phyloP scores from a whole-genome alignment of 2,329 filamentous ascomycete genomes.

The Trichophyton simii region DNA sequence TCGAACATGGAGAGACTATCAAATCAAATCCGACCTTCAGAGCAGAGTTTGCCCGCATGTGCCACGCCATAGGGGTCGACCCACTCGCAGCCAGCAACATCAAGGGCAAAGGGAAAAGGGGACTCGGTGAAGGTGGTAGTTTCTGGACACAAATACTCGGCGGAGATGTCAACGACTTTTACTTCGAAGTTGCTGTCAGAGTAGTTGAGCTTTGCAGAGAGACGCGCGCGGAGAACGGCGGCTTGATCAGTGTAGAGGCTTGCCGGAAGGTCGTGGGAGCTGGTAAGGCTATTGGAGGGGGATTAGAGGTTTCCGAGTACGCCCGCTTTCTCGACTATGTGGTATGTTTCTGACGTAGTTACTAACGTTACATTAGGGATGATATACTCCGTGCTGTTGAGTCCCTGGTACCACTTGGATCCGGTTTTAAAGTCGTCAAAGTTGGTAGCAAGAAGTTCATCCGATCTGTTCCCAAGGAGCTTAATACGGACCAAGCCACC shows the following conservation, averaged over 20 bases:
- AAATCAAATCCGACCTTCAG: slow-evolving; percentile 90
- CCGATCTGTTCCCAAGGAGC: slow-evolving; percentile 81
- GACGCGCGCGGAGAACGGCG: slow-evolving; percentile 82
- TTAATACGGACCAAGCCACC: slow-evolving; percentile 85
- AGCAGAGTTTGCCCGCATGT: slow-evolving; percentile 97
- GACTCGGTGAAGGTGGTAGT: slow-evolving; percentile 44
- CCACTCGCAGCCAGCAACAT: slow-evolving; percentile 62
- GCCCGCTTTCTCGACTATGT: neutral
- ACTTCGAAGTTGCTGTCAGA: slow-evolving; percentile 91
- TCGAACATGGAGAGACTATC: slow-evolving; percentile 90
- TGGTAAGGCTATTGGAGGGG: slow-evolving; percentile 60
- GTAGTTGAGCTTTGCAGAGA: slow-evolving; percentile 86
- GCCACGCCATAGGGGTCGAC: slow-evolving; percentile 89
- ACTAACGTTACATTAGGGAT: slow-evolving; percentile 41
- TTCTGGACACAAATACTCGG: slow-evolving; percentile 91
- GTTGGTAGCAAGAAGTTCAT: slow-evolving; percentile 82
- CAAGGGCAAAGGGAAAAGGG: slow-evolving; percentile 36
- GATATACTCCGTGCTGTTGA: slow-evolving; percentile 83
- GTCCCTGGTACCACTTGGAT: slow-evolving; percentile 74
- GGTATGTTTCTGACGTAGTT: neutral
- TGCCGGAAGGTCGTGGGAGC: slow-evolving; percentile 62
- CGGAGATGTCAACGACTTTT: slow-evolving; percentile 90
- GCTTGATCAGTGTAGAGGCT: slow-evolving; percentile 73
- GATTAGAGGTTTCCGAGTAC: slow-evolving; percentile 66
- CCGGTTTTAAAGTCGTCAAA: slow-evolving; percentile 70